A percentile compares a stretch with the other conserved stretches of the same genome.
phyloP scores from a whole-genome alignment of 2,329 filamentous ascomycete species.

The Cladophialophora chaetospira region DNA sequence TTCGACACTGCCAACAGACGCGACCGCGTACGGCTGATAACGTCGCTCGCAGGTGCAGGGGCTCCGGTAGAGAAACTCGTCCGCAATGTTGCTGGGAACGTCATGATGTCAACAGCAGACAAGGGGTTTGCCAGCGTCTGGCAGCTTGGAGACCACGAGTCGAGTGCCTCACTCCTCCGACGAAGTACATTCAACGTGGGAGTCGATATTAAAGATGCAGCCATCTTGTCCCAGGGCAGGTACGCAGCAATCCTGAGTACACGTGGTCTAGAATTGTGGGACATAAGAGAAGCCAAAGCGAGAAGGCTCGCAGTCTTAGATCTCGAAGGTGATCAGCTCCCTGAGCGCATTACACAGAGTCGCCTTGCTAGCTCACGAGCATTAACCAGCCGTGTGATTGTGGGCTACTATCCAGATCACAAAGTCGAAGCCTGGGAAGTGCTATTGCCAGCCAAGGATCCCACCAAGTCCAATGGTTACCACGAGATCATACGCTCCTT shows the following conservation, averaged over 20 bases:
- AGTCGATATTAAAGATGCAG: slow-evolving; percentile 23
- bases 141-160: slow-evolving; percentile 57
- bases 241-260: slow-evolving; percentile 25
- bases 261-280: slow-evolving; percentile 25
- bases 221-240: slow-evolving; percentile 26
- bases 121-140: slow-evolving; percentile 81
- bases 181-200: slow-evolving; percentile 23
- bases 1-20: slow-evolving; percentile 68
- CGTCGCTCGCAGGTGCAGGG: slow-evolving; percentile 82
- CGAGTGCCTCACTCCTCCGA: slow-evolving; percentile 22
- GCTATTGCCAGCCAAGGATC: slow-evolving; percentile 17
- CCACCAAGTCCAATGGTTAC: slow-evolving; percentile 14
- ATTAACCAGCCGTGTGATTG: slow-evolving; percentile 27
- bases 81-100: slow-evolving; percentile 77
- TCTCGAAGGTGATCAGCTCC: slow-evolving; percentile 11
- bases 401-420: slow-evolving; percentile 21
- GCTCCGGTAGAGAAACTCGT: slow-evolving; percentile 80
- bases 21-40: slow-evolving; percentile 62
- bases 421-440: slow-evolving; percentile 26
- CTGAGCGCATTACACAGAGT: slow-evolving; percentile 26
- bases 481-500: slow-evolving; percentile 26
- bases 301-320: slow-evolving; percentile 16
- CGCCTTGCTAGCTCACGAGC: slow-evolving; percentile 24
- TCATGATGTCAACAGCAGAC: slow-evolving; percentile 77
- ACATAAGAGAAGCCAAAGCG: slow-evolving; percentile 26